A percentile compares a stretch with the other conserved stretches of the same genome.
Conservation (phyloP, 2,329 filamentous ascomycete genomes). For the Penicillium sp. region DNA sequence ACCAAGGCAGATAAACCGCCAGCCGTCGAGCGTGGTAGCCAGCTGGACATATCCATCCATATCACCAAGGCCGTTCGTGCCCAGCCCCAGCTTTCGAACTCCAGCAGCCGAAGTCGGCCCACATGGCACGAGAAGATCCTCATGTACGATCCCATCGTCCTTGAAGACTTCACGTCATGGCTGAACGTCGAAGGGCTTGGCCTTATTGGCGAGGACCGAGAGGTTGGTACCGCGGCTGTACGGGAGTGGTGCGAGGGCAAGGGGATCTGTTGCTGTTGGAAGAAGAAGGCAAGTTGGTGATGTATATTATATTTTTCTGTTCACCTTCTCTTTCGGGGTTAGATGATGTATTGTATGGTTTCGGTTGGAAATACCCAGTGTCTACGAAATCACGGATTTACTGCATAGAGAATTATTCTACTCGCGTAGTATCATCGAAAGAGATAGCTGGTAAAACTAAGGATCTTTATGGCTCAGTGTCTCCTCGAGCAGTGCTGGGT, state of each 20-base stretch:
- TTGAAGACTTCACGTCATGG: conserved; percentile 86
- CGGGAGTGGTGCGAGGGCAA: conserved; percentile 90
- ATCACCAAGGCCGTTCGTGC: conserved; percentile 58
- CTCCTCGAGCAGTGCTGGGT: background rate
- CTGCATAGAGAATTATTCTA: background rate
- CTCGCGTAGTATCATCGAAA: background rate
- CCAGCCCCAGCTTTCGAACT: conserved; percentile 39
- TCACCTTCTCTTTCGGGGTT: background rate
- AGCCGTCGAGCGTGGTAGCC: conserved; percentile 28
- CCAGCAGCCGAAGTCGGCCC: conserved; percentile 49
- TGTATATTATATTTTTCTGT: background rate
- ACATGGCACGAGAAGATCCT: conserved; percentile 94
- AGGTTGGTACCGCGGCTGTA: conserved; percentile 69
- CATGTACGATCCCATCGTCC: conserved; percentile 86
- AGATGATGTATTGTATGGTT: background rate
- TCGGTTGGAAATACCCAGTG: background rate
- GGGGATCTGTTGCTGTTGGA: conserved; percentile 81
- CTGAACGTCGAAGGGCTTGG: conserved; percentile 74
- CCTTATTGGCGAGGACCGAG: conserved; percentile 67
- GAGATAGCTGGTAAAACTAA: background rate
- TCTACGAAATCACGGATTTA: background rate
- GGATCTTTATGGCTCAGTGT: background rate
- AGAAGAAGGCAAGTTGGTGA: conserved; percentile 46
- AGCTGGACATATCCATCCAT: conserved; percentile 49
- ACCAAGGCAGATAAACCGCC: background rate